These are phyloP conservation scores for Penicillium sclerotigenum DNA, from an alignment of 2,329 filamentous ascomycete genomes.

Conservation along the genomic window DNA sequence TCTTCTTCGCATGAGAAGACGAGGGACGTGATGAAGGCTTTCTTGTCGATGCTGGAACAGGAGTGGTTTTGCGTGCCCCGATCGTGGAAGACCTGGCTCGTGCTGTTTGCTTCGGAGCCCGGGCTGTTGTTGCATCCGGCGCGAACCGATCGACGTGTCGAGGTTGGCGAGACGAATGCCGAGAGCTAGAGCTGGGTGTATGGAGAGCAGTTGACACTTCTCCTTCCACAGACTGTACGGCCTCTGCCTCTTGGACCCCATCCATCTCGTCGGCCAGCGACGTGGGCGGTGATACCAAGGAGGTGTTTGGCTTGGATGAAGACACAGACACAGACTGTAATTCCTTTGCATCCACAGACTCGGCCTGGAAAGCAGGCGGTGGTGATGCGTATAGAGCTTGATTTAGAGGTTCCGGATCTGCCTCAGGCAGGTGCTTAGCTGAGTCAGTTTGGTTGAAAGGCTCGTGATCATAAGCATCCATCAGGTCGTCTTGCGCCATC, in stretches of 20 bases:
- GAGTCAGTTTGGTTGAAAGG: constrained; percentile 3
- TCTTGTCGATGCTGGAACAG: constrained; percentile 28
- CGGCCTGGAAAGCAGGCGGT: constrained; percentile 36
- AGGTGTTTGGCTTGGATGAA: constrained; percentile 33
- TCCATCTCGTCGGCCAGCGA: constrained; percentile 44
- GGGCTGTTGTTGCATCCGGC: constrained; percentile 31
- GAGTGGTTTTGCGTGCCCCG: constrained; percentile 26
- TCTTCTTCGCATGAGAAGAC: constrained; percentile 40
- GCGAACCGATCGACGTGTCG: constrained; percentile 41
- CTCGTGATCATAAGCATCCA: constrained; percentile 15
- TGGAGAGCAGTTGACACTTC: constrained; percentile 29
- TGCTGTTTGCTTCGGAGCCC: constrained; percentile 24
- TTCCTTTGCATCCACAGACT: constrained; percentile 32
- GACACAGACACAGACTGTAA: constrained; percentile 26
- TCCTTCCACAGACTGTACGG: constrained; percentile 29
- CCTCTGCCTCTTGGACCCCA: constrained; percentile 31
- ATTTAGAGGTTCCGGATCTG: constrained; percentile 17
- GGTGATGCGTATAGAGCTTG: constrained; percentile 39
- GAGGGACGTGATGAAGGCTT: constrained; percentile 38
- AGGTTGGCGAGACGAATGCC: constrained; percentile 46
- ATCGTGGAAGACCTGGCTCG: constrained; percentile 20
- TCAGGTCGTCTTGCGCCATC: constrained; percentile 14
- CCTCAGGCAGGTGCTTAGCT: constrained; percentile 11
- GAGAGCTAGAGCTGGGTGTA: constrained; percentile 42
- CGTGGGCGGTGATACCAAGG: constrained; percentile 46